Percentiles rank a stretch among this genome's conserved stretches.
These are phyloP conservation scores for Rubia peregrina DNA, from an alignment of 305 asterid genomes.

Conservation along the genomic window DNA sequence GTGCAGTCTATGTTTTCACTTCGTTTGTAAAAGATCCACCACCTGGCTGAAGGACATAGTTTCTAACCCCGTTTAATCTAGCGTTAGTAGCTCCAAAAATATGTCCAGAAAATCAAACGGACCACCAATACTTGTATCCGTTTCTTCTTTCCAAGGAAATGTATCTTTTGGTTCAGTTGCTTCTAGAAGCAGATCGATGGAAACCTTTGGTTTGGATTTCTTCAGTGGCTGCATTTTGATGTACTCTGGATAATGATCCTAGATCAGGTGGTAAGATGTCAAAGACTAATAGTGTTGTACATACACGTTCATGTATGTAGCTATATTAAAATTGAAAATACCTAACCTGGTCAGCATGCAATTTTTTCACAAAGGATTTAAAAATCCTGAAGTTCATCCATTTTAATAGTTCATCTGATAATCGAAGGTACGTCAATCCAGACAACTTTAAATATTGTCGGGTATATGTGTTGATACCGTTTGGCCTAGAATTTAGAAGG, in stretches of 20 bases:
- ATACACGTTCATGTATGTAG: neutral
- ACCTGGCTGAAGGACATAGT: neutral
- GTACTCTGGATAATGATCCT: slow-evolving; percentile 41
- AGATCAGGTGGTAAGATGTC: slow-evolving; percentile 1
- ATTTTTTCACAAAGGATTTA: slow-evolving; percentile 46
- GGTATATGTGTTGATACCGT: slow-evolving; percentile 37
- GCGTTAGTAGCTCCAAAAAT: slow-evolving; percentile 4
- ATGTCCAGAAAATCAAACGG: slow-evolving; percentile 18
- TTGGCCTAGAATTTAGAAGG: slow-evolving; percentile 68
- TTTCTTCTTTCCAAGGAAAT: slow-evolving; percentile 45
- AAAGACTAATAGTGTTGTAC: neutral
- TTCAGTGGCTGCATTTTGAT: slow-evolving; percentile 34
- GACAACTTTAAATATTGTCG: slow-evolving; percentile 41
- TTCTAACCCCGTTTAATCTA: neutral
- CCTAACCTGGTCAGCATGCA: slow-evolving; percentile 66
- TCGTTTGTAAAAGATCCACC: neutral
- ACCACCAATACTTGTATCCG: slow-evolving; percentile 48
- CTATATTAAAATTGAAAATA: neutral
- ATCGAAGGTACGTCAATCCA: slow-evolving; percentile 55
- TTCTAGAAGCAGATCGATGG: slow-evolving; percentile 42
- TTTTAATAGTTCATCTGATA: slow-evolving; percentile 40
- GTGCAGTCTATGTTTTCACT: neutral
- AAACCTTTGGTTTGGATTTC: slow-evolving; percentile 43
- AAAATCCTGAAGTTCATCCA: slow-evolving; percentile 40
- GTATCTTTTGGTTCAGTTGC: slow-evolving; percentile 50